Percentiles rank a stretch among this genome's conserved stretches.
These are phyloP conservation scores for Cryptomeria japonica DNA, from an alignment of 75 land plant genomes.

Conservation along the genomic window DNA sequence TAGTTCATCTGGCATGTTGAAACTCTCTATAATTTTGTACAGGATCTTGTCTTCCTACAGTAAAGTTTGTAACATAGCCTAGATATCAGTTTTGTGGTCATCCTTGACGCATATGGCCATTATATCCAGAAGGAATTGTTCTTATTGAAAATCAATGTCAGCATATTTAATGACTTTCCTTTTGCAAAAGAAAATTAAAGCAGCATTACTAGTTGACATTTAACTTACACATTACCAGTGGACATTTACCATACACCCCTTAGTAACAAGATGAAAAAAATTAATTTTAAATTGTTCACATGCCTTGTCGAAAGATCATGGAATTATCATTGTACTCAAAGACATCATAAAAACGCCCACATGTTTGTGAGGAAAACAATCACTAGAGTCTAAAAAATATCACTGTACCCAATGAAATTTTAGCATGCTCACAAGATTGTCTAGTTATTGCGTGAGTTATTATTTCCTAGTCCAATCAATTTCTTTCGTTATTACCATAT, in stretches of 20 bases:
- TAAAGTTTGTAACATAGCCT: too few species aligned
- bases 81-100: too few species aligned
- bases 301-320: background rate
- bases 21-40: background rate
- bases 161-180: background rate
- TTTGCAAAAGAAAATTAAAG: background rate
- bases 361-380: background rate
- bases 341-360: background rate
- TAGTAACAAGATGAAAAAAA: background rate
- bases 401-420: background rate
- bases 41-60: background rate
- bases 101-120: background rate
- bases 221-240: background rate
- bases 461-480: background rate
- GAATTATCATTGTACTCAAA: background rate
- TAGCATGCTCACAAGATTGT: background rate
- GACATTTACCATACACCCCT: background rate
- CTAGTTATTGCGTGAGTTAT: background rate
- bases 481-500: background rate
- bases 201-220: background rate
- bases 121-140: background rate
- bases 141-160: background rate
- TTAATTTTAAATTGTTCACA: background rate
- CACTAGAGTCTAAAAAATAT: background rate
- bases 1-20: background rate